Base-by-base conservation (phyloP, 192 early-diverging fungal species). In the Gryganskiella cystojenkinii region DNA sequence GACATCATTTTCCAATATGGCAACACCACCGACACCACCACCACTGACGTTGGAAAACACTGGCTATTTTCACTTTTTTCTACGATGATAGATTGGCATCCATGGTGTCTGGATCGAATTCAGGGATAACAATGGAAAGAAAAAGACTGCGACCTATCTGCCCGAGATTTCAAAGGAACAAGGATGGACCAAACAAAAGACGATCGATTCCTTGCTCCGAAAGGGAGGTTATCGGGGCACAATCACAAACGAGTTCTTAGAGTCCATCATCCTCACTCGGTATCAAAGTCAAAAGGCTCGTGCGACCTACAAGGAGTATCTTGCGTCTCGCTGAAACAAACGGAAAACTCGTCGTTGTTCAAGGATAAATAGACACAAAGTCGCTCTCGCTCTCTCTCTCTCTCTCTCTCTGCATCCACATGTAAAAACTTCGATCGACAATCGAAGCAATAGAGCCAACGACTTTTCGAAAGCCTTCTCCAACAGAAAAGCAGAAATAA, bases 41-140 rank as follows among this genome's bases (percentile, higher is more conserved):
- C n/a, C n/a, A n/a, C n/a, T n/a, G n/a, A n/a, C n/a, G n/a, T n/a
- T n/a, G n/a, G n/a, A n/a, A n/a, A n/a, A n/a, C n/a, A n/a, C n/a
- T n/a, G n/a, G 9, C 33, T 60, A n/a, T 15, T 47, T 45, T 31
- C 19, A 3, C 28, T n/a, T 14, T 37, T 8, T 47, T 3, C 61
- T 11, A 10, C 24, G 17, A 27, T 20, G 4, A 40, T 61, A 83
- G 81, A 64, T 96, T 55, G 97, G 97, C 20, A 83, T 63, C 14
- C 97, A 99, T 83, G 97, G 97, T 6, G 92, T 99, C 45, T 93
- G 95, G 92, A 96, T 99, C 34, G 93, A 95, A 72, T 97, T 97
- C 62, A 60, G 60, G 10, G 72, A 85, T 27, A 66, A 78, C 19
- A 61, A 82, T 24, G 86, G 86, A 2, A 62, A 73, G 3, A 88